phyloP scores from a whole-genome alignment of 2,329 filamentous ascomycete genomes.

The Sporothrix sp. region DNA sequence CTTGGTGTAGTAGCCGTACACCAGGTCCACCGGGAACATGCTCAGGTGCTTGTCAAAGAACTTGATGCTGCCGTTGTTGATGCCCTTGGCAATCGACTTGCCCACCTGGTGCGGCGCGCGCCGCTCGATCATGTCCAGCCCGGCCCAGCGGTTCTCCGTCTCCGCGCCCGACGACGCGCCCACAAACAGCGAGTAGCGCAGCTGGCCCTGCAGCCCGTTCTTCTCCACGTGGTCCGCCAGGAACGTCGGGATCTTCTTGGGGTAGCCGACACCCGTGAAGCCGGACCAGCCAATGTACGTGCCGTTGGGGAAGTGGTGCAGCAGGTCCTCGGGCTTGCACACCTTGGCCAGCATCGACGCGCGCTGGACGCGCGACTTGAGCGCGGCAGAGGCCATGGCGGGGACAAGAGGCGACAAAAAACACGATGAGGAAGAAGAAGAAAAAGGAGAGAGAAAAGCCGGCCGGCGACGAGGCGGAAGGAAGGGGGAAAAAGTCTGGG shows the following conservation, averaged over 20 bases:
- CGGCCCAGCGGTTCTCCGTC: constrained; percentile 88
- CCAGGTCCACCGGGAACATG: constrained; percentile 82
- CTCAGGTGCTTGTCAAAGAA: constrained; percentile 92
- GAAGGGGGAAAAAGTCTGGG: too few species aligned
- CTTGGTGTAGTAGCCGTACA: constrained; percentile 81
- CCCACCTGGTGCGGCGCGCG: constrained; percentile 80
- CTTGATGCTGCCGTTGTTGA: constrained; percentile 79
- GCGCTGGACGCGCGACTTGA: constrained; percentile 65
- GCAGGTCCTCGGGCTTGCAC: constrained; percentile 65
- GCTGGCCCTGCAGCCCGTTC: constrained; percentile 71
- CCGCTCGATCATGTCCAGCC: constrained; percentile 80
- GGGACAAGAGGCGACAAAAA: neutral
- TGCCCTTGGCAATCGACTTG: constrained; percentile 81
- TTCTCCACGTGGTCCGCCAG: constrained; percentile 83
- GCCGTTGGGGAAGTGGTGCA: constrained; percentile 73
- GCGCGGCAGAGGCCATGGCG: constrained; percentile 54
- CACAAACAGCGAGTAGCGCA: constrained; percentile 81
- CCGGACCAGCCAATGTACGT: constrained; percentile 87
- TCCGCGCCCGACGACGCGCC: constrained; percentile 83
- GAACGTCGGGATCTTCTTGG: constrained; percentile 76
- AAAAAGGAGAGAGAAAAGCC: neutral
- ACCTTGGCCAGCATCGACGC: constrained; percentile 74
- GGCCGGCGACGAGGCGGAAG: neutral
- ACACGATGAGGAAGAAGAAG: neutral
- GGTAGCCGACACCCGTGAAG: constrained; percentile 84